Percentiles rank a stretch among this genome's conserved stretches.
Conservation (phyloP, 106 monocot species). For the Dactylorhiza incarnata region DNA sequence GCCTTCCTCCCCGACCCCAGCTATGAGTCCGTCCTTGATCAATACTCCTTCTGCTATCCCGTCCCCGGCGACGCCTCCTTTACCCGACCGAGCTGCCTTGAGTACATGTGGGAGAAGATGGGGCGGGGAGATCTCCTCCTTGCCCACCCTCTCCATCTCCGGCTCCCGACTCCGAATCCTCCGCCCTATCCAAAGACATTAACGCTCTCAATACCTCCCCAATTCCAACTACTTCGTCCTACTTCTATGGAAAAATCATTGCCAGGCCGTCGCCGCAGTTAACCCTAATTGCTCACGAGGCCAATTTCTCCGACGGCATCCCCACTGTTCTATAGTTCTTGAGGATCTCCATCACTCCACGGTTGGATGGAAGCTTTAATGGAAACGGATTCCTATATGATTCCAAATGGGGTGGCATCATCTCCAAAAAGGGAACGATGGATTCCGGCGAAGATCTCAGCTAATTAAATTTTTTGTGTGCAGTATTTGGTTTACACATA, state of each 20-base stretch:
- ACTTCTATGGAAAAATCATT: slow-evolving; percentile 78
- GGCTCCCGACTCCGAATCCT: too few species aligned
- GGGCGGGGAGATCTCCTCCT: slow-evolving; percentile 84
- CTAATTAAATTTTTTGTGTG: too few species aligned
- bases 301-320: slow-evolving; percentile 47
- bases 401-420: slow-evolving; percentile 76
- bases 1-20: slow-evolving; percentile 42
- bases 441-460: slow-evolving; percentile 86
- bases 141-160: slow-evolving; percentile 77
- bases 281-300: slow-evolving; percentile 73
- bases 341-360: slow-evolving; percentile 45
- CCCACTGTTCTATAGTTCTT: slow-evolving; percentile 45
- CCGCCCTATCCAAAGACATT: too few species aligned
- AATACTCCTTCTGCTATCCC: too few species aligned
- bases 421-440: slow-evolving; percentile 56
- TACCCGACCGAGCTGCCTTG: slow-evolving; percentile 38
- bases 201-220: slow-evolving; percentile 22
- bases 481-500: too few species aligned
- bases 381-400: slow-evolving; percentile 83
- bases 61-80: slow-evolving; percentile 51
- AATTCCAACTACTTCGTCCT: slow-evolving; percentile 42
- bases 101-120: slow-evolving; percentile 74
- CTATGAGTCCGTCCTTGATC: too few species aligned
- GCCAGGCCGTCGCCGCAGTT: slow-evolving; percentile 72
- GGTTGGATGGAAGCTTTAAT: slow-evolving; percentile 77